A percentile compares a stretch with the other conserved stretches of the same genome.
Evolutionary conservation across 2,329 filamentous ascomycete species (phyloP).

Genomic region (Aspergillus sojae): DNA sequence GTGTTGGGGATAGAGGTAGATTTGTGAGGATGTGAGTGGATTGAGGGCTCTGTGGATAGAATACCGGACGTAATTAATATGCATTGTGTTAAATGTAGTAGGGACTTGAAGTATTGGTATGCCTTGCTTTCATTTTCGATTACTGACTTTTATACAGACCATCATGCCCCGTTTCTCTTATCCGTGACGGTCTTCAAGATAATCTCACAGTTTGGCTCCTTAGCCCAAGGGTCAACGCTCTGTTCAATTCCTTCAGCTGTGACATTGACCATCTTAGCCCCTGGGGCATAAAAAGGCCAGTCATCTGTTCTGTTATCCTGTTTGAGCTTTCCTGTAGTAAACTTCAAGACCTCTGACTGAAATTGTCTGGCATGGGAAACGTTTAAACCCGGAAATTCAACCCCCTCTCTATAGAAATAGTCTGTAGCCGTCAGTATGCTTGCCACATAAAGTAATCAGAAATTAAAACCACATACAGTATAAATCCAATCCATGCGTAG

Average conservation of each 20-base stretch:
- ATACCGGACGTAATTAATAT: not conserved
- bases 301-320: not conserved
- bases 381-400: not conserved
- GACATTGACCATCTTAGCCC: not conserved
- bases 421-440: not conserved
- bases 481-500: not conserved
- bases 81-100: not conserved
- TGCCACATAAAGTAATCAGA: not conserved
- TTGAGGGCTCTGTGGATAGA: not conserved
- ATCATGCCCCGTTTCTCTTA: not conserved
- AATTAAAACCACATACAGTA: not conserved
- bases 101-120: not conserved
- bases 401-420: not conserved
- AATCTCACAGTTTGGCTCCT: not conserved
- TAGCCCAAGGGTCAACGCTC: slow-evolving; percentile 1
- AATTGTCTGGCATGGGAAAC: not conserved
- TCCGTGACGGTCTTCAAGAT: not conserved
- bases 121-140: not conserved
- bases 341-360: not conserved
- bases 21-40: not conserved
- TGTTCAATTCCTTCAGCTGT: not conserved
- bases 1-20: not conserved
- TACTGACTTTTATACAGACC: not conserved
- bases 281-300: not conserved
- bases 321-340: not conserved